Evolutionary conservation across 2,329 filamentous ascomycete genomes (phyloP).

Genomic region (Beauveria sp.): DNA sequence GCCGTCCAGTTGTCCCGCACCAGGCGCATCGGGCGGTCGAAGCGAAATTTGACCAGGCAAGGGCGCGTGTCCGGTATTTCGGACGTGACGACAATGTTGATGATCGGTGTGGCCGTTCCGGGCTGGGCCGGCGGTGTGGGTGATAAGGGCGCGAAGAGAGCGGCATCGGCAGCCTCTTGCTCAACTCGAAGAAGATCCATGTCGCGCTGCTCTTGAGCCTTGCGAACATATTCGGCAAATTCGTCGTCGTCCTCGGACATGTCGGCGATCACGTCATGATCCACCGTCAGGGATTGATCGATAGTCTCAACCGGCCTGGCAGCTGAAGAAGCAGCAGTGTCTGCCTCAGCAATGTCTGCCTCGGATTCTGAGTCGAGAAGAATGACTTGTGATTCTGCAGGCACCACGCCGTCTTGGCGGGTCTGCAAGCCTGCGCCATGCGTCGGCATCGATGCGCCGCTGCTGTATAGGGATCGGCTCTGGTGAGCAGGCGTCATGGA

Average conservation of each 20-base stretch:
- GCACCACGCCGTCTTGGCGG: neutral
- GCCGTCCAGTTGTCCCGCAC: constrained; percentile 64
- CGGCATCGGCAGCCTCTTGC: constrained; percentile 17
- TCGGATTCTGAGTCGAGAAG: constrained; percentile 27
- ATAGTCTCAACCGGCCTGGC: constrained; percentile 14
- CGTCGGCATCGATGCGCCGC: neutral
- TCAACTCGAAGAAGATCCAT: neutral
- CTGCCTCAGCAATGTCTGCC: neutral
- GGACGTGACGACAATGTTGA: constrained; percentile 49
- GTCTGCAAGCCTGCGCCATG: neutral
- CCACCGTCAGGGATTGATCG: neutral
- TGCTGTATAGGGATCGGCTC: neutral
- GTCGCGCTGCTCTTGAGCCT: constrained; percentile 29
- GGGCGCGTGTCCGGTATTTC: constrained; percentile 49
- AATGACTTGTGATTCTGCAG: constrained; percentile 18
- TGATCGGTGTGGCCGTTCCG: neutral
- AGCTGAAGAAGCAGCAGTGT: constrained; percentile 11
- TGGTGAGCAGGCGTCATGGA: neutral
- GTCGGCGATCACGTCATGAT: constrained; percentile 12
- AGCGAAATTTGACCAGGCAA: constrained; percentile 54
- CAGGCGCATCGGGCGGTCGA: constrained; percentile 59
- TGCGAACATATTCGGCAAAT: constrained; percentile 38
- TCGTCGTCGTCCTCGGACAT: constrained; percentile 32
- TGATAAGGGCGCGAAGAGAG: neutral
- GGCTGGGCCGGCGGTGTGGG: neutral